Evolutionary conservation across 257 asterid species (phyloP), one percentile per base, ranked within the genome.

Genomic region (Perilla frutescens): DNA sequence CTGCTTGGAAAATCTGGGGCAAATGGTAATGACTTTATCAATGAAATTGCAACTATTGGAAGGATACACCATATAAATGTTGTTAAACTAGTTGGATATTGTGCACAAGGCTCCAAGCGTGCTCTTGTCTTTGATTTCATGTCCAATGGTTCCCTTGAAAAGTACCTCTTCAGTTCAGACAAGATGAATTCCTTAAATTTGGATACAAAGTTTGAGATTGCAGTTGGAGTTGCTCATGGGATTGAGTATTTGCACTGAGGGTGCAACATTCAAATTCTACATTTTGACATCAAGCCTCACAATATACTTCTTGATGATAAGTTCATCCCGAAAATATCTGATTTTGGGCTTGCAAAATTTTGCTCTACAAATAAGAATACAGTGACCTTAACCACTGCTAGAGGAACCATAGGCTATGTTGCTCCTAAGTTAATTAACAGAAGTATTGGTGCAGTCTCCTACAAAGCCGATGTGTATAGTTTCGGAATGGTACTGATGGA

Each of bases 251-350:
- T 77, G 64, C 84, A 76, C 57, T 36, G 40, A 10, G 79, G 81
- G 0, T 80, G 81, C 12, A 15, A 68, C 14, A 50, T 81, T 4
- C 73, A 59, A 7, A 81, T 81, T 34, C 63, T 77, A 15, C 80
- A 77, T 50, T 81, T 81, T 1, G 82, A 77, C 68, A 77, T 81
- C 57, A 77, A 81, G 55, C 82, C 85, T 48, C 82, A 81, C 39
- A 81, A 77, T 43, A 64, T 81, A 49, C 82, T 81, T 49, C 80
- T 81, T 2, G 76, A 73, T 14, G 56, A 70, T 0, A 77, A 70
- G 4, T 81, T 73, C 41, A 29, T 14, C 3, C 80, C 85, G 0
- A 81, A 73, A 70, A 54, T 81, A 61, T 77, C 82, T 10, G 77
- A 77, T 57, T 81, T 77, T 1, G 75, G 80, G 10, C 48, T 73